Conservation (phyloP, 2,329 filamentous ascomycete genomes). For the Alternaria arborescens region DNA sequence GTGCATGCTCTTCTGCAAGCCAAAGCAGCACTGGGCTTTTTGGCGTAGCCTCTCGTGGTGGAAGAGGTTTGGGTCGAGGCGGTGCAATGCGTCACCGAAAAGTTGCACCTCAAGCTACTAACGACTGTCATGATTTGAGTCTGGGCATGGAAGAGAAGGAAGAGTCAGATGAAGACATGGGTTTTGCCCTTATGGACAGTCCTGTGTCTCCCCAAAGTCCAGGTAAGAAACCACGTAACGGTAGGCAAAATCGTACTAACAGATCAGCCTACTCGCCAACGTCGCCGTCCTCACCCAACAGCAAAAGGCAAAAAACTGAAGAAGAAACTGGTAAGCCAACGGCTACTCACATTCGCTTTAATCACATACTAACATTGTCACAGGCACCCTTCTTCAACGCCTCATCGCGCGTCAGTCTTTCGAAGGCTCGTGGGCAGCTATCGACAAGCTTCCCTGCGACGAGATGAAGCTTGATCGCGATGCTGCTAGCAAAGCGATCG, state of each 20-base stretch:
- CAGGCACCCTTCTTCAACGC: conserved; percentile 1
- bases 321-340: not conserved
- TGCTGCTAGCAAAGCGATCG: not conserved
- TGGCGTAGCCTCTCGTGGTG: not conserved
- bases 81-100: not conserved
- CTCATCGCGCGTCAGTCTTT: conserved; percentile 10
- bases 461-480: not conserved
- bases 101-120: not conserved
- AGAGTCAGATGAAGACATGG: not conserved
- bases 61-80: not conserved
- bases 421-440: not conserved
- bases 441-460: not conserved
- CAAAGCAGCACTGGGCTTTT: no score
- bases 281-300: not conserved
- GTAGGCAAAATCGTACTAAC: not conserved
- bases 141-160: not conserved
- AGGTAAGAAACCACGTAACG: not conserved
- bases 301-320: not conserved
- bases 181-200: not conserved
- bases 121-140: no score
- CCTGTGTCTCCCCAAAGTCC: not conserved
- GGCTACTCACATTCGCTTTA: not conserved
- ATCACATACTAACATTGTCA: not conserved
- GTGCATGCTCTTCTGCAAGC: no score
- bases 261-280: not conserved